Percentiles rank a stretch among this genome's conserved stretches.
These are phyloP conservation scores for Rhizopus delemar DNA, from an alignment of 371 early-diverging fungal genomes.

Conservation along the genomic window DNA sequence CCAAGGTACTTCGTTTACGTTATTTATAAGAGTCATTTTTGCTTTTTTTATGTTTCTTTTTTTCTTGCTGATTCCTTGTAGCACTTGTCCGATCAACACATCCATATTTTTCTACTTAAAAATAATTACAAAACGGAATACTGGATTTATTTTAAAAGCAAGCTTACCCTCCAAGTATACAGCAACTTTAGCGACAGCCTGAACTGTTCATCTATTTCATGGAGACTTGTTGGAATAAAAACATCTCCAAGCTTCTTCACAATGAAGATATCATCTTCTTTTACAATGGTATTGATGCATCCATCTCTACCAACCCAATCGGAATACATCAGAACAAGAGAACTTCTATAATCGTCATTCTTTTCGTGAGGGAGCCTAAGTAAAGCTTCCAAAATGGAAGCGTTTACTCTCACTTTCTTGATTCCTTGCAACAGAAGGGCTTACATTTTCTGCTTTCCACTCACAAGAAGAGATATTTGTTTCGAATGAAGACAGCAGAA, in stretches of 20 bases:
- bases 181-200: constrained; percentile 4
- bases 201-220: constrained; percentile 7
- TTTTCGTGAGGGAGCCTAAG: constrained; percentile 13
- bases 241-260: constrained; percentile 6
- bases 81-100: no score
- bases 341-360: constrained; percentile 6
- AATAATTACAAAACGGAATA: no score
- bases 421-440: constrained; percentile 12
- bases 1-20: no score
- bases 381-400: constrained; percentile 8
- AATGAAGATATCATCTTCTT: constrained; percentile 3
- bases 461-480: constrained; percentile 12
- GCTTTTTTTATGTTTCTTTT: no score
- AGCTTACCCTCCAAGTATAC: constrained; percentile 8
- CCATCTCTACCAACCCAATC: constrained; percentile 14
- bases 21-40: no score
- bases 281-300: constrained; percentile 6
- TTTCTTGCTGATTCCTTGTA: no score
- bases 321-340: constrained; percentile 9
- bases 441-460: constrained; percentile 10
- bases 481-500: constrained; percentile 10
- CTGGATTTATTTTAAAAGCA: no score
- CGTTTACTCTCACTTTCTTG: constrained; percentile 14
- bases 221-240: constrained; percentile 6
- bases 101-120: no score